Evolutionary conservation across 805 yeast genomes (phyloP), one percentile per base, ranked within the genome.

Genomic region (Lipomyces lipofer): DNA sequence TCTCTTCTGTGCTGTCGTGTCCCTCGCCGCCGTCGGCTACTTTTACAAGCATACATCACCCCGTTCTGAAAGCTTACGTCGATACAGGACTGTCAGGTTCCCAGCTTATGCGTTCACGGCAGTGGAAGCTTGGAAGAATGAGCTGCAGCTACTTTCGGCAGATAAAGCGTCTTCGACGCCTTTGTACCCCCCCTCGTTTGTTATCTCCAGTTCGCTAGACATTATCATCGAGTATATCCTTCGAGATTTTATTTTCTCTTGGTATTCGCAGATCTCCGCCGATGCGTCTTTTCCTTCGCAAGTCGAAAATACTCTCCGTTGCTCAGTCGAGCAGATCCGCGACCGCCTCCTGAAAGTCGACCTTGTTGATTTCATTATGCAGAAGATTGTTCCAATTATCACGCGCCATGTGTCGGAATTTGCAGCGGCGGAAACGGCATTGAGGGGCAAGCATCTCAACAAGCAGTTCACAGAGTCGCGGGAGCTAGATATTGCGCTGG

Each of bases 351-450:
- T 57, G 0, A 63, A 65, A 0, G 53, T 82, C 0, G 88, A 88
- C 63, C 69, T 79, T 19, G 75, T 89, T 0, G 76, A 76, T 39
- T 65, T 88, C 28, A 56, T 86, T 2, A 83, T 88, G 1, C 70
- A 81, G 28, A 76, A 76, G 43, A 32, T 87, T 0, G 51, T 87
- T 5, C 96, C 97, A 0, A 62, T 84, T 1, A 5, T 88, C 1
- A 83, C 87, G 1, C 78, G 76, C 10, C 96, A 90, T 66, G 77
- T 85, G 54, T 70, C 73, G 6, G 71, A 73, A 6, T 87, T 77
- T 64, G 70, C 78, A 2, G 60, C 60, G 0, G 78, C 83, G 0
- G 75, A 70, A 47, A 71, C 72, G 22, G 51, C 63, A 15, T 65
- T 68, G 15, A 56, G 67, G 4, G 65, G 67, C 35, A 59, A 63